Conservation (phyloP, 2,329 filamentous ascomycete species). For the Furcasterigmium furcatum region DNA sequence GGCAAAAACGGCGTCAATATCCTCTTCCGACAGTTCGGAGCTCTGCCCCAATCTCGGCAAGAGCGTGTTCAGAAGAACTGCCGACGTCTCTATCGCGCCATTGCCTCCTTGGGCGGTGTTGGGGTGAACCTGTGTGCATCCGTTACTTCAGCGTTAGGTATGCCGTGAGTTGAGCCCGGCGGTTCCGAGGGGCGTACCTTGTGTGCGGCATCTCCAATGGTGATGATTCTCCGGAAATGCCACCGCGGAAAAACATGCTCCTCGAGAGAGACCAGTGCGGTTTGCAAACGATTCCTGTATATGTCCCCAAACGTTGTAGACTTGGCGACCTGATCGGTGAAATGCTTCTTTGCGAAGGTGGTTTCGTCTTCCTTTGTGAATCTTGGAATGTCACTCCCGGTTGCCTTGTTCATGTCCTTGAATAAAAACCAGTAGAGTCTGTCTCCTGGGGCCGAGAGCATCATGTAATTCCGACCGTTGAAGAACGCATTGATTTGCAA, state of each 20-base stretch:
- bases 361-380: constrained; percentile 26
- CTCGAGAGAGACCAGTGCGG: constrained; percentile 17
- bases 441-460: constrained; percentile 23
- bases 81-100: constrained; percentile 18
- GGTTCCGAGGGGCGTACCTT: constrained; percentile 23
- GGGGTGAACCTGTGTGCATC: constrained; percentile 14
- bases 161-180: too few species aligned
- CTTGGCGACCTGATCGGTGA: constrained; percentile 15
- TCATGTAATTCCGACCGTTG: constrained; percentile 18
- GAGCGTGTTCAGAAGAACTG: constrained; percentile 14
- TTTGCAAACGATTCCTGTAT: constrained; percentile 20
- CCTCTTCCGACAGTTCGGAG: background rate
- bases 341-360: constrained; percentile 18
- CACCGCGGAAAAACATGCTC: constrained; percentile 34
- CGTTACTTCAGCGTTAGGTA: background rate
- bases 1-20: background rate
- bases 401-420: constrained; percentile 20
- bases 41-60: constrained; percentile 4
- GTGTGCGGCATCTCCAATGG: constrained; percentile 37
- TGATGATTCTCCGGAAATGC: constrained; percentile 31
- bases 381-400: constrained; percentile 25
- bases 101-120: constrained; percentile 20
- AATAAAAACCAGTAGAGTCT: constrained; percentile 33
- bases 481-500: constrained; percentile 8
- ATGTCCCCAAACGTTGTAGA: constrained; percentile 23